A percentile compares a stretch with the other conserved stretches of the same genome.
phyloP scores from a whole-genome alignment of 169 alveolate genomes.

The Babesia bovis region DNA sequence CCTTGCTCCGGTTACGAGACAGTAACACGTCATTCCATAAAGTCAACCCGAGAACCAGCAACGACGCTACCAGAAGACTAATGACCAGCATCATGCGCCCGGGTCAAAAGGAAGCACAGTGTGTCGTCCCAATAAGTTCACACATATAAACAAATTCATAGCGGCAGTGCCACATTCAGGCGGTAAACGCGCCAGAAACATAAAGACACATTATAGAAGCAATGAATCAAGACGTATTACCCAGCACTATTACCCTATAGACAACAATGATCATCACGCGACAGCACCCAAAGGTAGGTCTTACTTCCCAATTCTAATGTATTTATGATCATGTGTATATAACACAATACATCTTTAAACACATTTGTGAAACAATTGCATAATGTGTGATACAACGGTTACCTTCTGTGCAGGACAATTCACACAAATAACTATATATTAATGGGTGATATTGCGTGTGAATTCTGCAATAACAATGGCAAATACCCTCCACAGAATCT shows the following conservation, averaged over 20 bases:
- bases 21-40: conserved; percentile 24
- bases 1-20: conserved; percentile 26
- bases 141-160: background rate
- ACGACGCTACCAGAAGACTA: conserved; percentile 1
- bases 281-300: background rate
- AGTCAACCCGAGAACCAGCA: conserved; percentile 28
- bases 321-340: no score
- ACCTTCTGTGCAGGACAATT: no score
- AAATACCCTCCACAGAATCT: background rate
- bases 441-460: no score
- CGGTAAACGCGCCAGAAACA: background rate
- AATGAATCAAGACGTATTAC: background rate
- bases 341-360: no score
- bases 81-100: conserved; percentile 22
- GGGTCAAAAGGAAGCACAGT: conserved; percentile 5
- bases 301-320: no score
- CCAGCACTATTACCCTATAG: background rate
- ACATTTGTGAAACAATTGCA: no score
- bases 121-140: background rate
- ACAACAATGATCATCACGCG: background rate
- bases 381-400: no score
- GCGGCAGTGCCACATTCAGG: background rate
- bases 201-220: background rate
- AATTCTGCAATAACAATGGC: background rate
- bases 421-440: no score